Base-by-base conservation (phyloP, 2,329 filamentous ascomycete species). In the Hymenoscyphus fraxineus region DNA sequence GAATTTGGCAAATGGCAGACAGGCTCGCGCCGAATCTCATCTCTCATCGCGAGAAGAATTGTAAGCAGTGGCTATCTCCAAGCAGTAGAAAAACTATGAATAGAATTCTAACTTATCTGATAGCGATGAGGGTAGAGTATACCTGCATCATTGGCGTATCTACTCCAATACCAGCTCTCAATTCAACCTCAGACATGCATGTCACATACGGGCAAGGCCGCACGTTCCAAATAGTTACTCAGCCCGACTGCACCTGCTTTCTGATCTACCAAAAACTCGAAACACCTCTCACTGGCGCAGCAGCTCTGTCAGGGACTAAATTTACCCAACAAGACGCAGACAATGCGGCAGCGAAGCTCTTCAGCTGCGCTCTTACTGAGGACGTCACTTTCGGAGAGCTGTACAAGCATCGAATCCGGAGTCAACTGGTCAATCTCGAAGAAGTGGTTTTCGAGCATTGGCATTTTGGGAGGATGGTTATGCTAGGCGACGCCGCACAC, bases 1-100 rank as follows among this genome's bases (percentile, higher is more conserved):
- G 40, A 31, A 72, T 72, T 68, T 64, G 60, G 64, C n/a, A 22
- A 5, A 56, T 15, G 10, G 51, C 40, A 6, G 16, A 41, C 16
- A 41, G 13, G 16, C 40, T 13, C 16, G 40, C 16, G 16, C 40
- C 40, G 12, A 41, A 41, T 41, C 16, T n/a, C 2, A 41, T 41
- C 16, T 5, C 13, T 15, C 12, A 13, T 41, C 12, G 40, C 12
- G 40, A 41, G 16, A 41, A 15, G 40, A 41, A 13, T 2, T 41
- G 40, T 41, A 41, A 41, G 40, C 16, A 5, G 12, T 12, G 9
- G 12, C 40, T 35, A 35, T 12, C 13, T 41, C 16, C 40, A 41
- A 12, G 5, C 12, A 13, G 13, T 15, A n/a, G 39, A 41, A 41
- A 41, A 41, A 12, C 16, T 41, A 41, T 41, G 40, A 13, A 13